Conservation (phyloP, 441 rosid genomes). For the Syzygium syzygioides region DNA sequence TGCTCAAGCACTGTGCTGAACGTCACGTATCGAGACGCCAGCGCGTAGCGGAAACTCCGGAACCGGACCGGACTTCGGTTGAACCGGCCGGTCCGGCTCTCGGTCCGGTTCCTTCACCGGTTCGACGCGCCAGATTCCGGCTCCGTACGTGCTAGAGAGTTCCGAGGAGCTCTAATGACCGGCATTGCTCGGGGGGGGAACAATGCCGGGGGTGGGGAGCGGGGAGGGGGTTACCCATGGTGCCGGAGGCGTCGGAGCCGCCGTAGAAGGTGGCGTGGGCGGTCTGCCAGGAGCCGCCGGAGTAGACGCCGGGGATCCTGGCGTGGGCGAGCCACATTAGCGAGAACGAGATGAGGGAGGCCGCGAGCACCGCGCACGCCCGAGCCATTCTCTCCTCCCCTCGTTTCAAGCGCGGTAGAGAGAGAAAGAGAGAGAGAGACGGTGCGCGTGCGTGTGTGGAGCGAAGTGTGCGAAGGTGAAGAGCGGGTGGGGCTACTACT, state of each 20-base stretch:
- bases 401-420: background rate
- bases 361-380: background rate
- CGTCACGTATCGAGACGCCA: background rate
- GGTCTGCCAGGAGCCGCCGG: constrained; percentile 8
- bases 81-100: background rate
- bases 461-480: background rate
- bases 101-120: background rate
- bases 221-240: constrained; percentile 1
- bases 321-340: constrained; percentile 2
- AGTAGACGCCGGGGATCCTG: constrained; percentile 6
- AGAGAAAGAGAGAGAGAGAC: background rate
- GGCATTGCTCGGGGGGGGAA: background rate
- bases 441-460: too few species aligned
- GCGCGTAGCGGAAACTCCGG: background rate
- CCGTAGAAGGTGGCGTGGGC: constrained; percentile 16
- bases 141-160: background rate
- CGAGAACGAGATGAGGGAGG: background rate
- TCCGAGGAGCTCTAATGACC: background rate
- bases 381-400: background rate
- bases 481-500: background rate
- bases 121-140: background rate
- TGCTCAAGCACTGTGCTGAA: background rate
- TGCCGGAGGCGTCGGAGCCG: constrained; percentile 13
- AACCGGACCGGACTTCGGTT: background rate
- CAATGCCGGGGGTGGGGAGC: background rate